These are phyloP conservation scores for Thalia dealbata DNA, from an alignment of 176 grass and related monocot genomes.

Conservation along the genomic window DNA sequence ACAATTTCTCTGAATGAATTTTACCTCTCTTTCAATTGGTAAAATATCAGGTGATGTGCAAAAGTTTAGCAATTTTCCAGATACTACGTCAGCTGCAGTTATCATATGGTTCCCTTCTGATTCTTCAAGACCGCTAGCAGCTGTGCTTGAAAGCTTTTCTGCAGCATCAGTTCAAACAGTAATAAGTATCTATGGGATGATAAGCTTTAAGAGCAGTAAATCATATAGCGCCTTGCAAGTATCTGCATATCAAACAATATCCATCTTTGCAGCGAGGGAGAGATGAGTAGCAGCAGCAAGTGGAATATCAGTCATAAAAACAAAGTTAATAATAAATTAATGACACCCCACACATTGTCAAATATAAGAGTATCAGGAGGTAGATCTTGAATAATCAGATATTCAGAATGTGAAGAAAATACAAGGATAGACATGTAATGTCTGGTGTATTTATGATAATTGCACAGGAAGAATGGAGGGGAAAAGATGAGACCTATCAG, in stretches of 20 bases:
- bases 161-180: background rate
- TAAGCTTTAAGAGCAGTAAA: background rate
- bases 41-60: slow-evolving; percentile 34
- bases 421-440: background rate
- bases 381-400: background rate
- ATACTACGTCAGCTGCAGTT: slow-evolving; percentile 22
- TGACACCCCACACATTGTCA: background rate
- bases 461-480: background rate
- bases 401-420: background rate
- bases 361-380: background rate
- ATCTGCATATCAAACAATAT: background rate
- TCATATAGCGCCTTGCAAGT: background rate
- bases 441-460: background rate
- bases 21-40: slow-evolving; percentile 40
- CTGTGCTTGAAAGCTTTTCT: background rate
- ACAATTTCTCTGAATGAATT: background rate
- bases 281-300: no score
- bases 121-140: slow-evolving; percentile 14
- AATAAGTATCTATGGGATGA: background rate
- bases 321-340: background rate
- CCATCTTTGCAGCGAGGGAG: background rate
- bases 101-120: slow-evolving; percentile 28
- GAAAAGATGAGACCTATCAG: background rate
- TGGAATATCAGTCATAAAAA: background rate
- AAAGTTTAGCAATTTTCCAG: slow-evolving; percentile 32